Evolutionary conservation across 2,329 filamentous ascomycete genomes (phyloP).

Genomic region (Arthrinium phaeospermum): DNA sequence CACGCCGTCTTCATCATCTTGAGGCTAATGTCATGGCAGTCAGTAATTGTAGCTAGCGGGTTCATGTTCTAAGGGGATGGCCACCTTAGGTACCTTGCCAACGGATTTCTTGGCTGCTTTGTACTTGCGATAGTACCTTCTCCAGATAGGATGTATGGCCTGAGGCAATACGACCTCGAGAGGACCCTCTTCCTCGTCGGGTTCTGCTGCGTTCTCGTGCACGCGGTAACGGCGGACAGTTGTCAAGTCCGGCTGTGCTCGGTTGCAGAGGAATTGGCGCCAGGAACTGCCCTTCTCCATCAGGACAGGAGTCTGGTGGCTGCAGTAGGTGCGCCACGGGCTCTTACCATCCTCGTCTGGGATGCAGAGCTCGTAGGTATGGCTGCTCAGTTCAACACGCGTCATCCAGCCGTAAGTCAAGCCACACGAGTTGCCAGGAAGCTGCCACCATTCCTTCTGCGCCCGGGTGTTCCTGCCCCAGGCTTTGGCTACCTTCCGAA

Average conservation of each 20-base stretch:
- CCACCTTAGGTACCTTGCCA: neutral
- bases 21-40: neutral
- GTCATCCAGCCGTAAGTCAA: slow-evolving; percentile 19
- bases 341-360: neutral
- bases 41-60: neutral
- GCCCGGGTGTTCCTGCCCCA: slow-evolving; percentile 21
- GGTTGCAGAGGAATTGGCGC: slow-evolving; percentile 24
- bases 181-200: neutral
- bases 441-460: slow-evolving; percentile 21
- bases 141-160: neutral
- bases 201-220: neutral
- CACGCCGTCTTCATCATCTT: neutral
- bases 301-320: slow-evolving; percentile 16
- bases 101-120: neutral
- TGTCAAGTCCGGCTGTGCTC: neutral
- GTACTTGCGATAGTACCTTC: neutral
- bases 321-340: neutral
- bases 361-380: slow-evolving; percentile 4
- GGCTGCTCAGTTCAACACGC: neutral
- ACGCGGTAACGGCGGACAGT: neutral
- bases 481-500: neutral
- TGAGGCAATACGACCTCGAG: slow-evolving; percentile 21
- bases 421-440: slow-evolving; percentile 24
- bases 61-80: neutral
- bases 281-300: slow-evolving; percentile 23